These are phyloP conservation scores for Trametes coccinea DNA, from an alignment of 768 basidiomycete species.

Conservation along the genomic window DNA sequence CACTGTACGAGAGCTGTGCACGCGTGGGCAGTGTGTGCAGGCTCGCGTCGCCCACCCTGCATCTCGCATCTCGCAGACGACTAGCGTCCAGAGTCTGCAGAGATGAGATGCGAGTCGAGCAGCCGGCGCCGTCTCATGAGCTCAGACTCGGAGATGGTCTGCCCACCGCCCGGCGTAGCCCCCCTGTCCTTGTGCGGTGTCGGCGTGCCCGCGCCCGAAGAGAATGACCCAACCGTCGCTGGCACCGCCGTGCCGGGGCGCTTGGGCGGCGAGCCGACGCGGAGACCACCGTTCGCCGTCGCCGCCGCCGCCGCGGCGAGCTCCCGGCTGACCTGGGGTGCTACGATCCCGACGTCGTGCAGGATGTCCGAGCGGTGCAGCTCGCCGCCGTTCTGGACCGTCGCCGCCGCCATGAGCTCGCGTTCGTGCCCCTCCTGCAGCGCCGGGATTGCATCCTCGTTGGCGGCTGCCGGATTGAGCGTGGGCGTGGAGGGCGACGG, in stretches of 20 bases:
- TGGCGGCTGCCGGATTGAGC: neutral
- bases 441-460: too few species aligned
- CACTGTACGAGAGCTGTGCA: too few species aligned
- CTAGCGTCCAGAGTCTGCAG: constrained; percentile 9
- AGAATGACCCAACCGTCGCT: neutral
- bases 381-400: too few species aligned
- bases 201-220: constrained; percentile 4
- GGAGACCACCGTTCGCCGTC: neutral
- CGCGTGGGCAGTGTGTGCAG: too few species aligned
- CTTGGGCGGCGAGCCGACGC: constrained; percentile 10
- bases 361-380: constrained; percentile 13
- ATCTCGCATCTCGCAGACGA: too few species aligned
- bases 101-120: constrained; percentile 59
- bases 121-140: constrained; percentile 77
- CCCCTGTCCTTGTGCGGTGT: constrained; percentile 35
- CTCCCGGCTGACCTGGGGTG: constrained; percentile 2
- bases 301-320: neutral
- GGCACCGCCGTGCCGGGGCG: constrained; percentile 2
- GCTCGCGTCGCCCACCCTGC: too few species aligned
- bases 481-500: neutral
- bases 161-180: constrained; percentile 40
- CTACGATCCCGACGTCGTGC: constrained; percentile 8
- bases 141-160: constrained; percentile 76
- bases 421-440: too few species aligned
- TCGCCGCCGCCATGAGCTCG: too few species aligned